phyloP scores from a whole-genome alignment of 2,329 filamentous ascomycete genomes.

The Setomelanomma holmii region DNA sequence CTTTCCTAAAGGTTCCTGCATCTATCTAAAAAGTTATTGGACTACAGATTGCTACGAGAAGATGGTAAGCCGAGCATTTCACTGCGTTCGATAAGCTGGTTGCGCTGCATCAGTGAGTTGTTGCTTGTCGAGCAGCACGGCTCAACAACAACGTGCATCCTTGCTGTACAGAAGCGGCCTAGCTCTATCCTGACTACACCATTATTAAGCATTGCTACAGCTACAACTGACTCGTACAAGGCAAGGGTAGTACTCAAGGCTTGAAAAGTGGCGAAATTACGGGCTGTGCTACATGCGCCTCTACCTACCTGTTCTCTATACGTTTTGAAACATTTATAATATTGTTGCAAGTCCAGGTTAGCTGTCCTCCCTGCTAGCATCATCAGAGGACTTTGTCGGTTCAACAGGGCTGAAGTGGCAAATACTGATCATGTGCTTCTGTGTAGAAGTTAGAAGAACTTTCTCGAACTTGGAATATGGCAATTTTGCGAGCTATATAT shows the following conservation, averaged over 20 bases:
- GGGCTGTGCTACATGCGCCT: background rate
- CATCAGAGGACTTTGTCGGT: background rate
- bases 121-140: background rate
- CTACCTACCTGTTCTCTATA: background rate
- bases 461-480: background rate
- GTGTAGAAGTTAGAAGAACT: background rate
- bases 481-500: background rate
- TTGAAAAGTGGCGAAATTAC: background rate
- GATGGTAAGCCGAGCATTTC: constrained; percentile 1
- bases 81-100: background rate
- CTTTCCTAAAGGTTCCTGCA: background rate
- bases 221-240: background rate
- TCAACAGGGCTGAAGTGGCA: background rate
- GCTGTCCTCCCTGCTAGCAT: background rate
- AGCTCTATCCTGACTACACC: background rate
- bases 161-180: background rate
- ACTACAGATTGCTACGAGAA: background rate
- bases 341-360: background rate
- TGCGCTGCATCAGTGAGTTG: constrained; percentile 1
- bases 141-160: background rate
- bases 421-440: background rate
- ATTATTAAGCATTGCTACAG: background rate
- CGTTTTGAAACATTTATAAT: background rate
- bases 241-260: background rate
- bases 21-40: background rate